phyloP scores from a whole-genome alignment of 768 basidiomycete species.

The Tulasnella sp. region DNA sequence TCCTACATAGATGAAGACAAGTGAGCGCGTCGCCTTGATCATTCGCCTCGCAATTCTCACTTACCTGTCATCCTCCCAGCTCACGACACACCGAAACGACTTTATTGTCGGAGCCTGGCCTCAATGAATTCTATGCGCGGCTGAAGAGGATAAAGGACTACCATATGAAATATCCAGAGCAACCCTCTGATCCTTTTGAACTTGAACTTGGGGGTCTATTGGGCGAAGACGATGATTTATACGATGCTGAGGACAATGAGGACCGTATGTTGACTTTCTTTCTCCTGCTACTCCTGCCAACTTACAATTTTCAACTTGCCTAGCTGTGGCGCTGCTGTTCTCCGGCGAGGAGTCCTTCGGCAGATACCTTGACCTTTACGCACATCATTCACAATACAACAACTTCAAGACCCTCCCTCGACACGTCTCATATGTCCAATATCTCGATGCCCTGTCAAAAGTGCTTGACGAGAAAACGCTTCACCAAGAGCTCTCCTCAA shows the following conservation, averaged over 20 bases:
- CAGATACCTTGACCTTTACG: constrained; percentile 87
- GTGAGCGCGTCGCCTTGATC: constrained; percentile 20
- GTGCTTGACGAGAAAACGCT: constrained; percentile 43
- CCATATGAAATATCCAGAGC: constrained; percentile 90
- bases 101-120: constrained; percentile 31
- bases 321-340: constrained; percentile 75
- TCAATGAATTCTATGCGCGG: constrained; percentile 91
- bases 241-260: constrained; percentile 56
- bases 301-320: background rate
- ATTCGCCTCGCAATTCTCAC: background rate
- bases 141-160: constrained; percentile 94
- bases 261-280: constrained; percentile 54
- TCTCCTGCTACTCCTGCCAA: too few relatives aligned
- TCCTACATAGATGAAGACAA: constrained; percentile 68
- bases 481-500: constrained; percentile 58
- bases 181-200: constrained; percentile 69
- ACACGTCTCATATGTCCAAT: constrained; percentile 83
- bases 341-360: constrained; percentile 95
- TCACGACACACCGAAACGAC: constrained; percentile 10
- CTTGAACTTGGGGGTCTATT: constrained; percentile 71
- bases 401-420: constrained; percentile 81
- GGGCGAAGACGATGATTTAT: constrained; percentile 62
- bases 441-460: constrained; percentile 73
- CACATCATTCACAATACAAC: constrained; percentile 76
- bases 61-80: background rate